Base-by-base conservation (phyloP, 352 stramenopile genomes). In the Globisporangium mamillatum region DNA sequence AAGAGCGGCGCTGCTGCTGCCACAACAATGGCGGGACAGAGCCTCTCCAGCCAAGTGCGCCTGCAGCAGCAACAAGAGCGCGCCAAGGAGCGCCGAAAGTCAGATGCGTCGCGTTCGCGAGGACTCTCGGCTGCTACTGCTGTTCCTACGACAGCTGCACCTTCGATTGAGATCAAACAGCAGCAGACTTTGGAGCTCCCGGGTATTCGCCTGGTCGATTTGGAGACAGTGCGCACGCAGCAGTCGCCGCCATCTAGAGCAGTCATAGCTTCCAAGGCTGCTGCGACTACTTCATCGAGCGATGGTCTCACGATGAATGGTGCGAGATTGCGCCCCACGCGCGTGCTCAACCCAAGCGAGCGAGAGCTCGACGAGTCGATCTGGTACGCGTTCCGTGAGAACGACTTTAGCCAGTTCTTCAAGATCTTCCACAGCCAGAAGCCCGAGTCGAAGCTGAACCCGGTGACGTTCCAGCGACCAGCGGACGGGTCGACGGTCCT, bases 331-430 rank as follows among this genome's bases (percentile, higher is more conserved):
- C 75, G 75, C 55, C 69, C 82, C 32, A 92, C 84, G 62, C 78
- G 88, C 24, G 84, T 95, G 50, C 63, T 95, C 72, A 95, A 93
- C 64, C 88, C 88, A 25, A 74, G 82, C 70, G 84, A 95, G 68
- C 84, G 88, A 9, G 76, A 92, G 58, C 57, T 92, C 44, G 88
- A 95, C 71, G 84, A 95, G 53, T 77, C 86, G 16, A 85, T 95
- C 68, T 95, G 88, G 88, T 76, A 58, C 10, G 86, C 88, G 22
- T 95, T 95, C 76, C 78, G 84, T 36, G 63, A 74, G 48, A 93
- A 95, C 60, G 84, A 95, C 61, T 95, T 95, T 63, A 84, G 79
- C n/a, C 62, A 62, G 24, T 95, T 94, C 63, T 95, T 95, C 59
- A 72, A 76, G 56, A 84, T 93, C 65, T 78, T 80, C 41, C 71